Evolutionary conservation across 1,139 yeast genomes (phyloP).

Genomic region (Scheffersomyces insectosa): DNA sequence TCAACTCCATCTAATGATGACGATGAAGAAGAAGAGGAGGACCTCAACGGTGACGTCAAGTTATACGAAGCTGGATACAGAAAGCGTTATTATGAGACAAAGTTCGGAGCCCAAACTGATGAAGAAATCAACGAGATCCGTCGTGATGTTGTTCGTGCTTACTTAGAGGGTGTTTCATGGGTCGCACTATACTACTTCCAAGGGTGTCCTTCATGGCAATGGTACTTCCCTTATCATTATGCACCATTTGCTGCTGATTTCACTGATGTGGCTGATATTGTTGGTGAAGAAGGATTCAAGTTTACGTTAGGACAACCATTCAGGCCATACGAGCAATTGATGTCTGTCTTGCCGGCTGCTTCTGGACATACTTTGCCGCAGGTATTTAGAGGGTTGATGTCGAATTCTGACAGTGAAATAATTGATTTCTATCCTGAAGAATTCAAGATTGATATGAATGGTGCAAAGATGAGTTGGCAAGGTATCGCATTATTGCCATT

Average conservation of each 20-base stretch:
- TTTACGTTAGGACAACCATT: slow-evolving; percentile 81
- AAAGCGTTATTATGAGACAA: slow-evolving; percentile 74
- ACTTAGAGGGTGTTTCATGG: slow-evolving; percentile 96
- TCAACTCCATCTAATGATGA: neutral
- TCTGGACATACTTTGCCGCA: slow-evolving; percentile 90
- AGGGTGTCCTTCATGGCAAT: slow-evolving; percentile 98
- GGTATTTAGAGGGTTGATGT: slow-evolving; percentile 82
- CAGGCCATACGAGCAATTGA: slow-evolving; percentile 90
- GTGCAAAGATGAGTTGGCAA: slow-evolving; percentile 93
- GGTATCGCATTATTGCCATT: slow-evolving; percentile 90
- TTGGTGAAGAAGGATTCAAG: slow-evolving; percentile 55
- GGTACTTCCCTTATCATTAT: slow-evolving; percentile 97
- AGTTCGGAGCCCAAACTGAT: slow-evolving; percentile 60
- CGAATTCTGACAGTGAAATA: slow-evolving; percentile 75
- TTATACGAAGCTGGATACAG: slow-evolving; percentile 88
- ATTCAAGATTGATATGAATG: slow-evolving; percentile 92
- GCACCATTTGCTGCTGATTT: slow-evolving; percentile 97
- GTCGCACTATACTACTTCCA: slow-evolving; percentile 89
- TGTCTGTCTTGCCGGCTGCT: slow-evolving; percentile 97
- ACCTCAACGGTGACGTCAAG: slow-evolving; percentile 53
- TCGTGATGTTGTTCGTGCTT: slow-evolving; percentile 64
- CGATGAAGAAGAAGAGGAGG: slow-evolving; percentile 1
- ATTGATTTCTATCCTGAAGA: slow-evolving; percentile 90
- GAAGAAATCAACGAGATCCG: slow-evolving; percentile 59
- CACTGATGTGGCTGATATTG: slow-evolving; percentile 45